phyloP scores from a whole-genome alignment of 768 basidiomycete species.

The Auriscalpium vulgare region DNA sequence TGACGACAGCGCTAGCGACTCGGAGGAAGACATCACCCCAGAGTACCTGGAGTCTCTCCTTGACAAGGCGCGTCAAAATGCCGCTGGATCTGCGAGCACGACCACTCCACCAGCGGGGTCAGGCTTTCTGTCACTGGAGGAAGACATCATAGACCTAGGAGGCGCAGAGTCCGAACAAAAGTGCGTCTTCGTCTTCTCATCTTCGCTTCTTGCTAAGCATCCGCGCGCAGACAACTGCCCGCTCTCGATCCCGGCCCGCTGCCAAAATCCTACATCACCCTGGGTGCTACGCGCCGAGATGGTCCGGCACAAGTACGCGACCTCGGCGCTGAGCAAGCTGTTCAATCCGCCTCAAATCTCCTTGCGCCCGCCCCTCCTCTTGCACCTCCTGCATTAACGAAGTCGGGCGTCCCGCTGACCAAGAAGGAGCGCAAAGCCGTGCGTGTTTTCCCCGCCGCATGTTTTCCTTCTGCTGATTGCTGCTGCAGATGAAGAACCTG shows the following conservation, averaged over 20 bases:
- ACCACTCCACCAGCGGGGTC: neutral
- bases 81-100: constrained; percentile 17
- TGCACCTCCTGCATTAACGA: constrained; percentile 51
- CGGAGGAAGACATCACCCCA: constrained; percentile 42
- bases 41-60: constrained; percentile 59
- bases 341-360: constrained; percentile 41
- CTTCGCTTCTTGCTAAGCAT: neutral
- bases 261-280: constrained; percentile 56
- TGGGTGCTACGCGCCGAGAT: constrained; percentile 35
- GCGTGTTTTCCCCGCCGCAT: constrained; percentile 15
- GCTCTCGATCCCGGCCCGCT: constrained; percentile 56
- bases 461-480: neutral
- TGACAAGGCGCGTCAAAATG: constrained; percentile 51
- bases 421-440: constrained; percentile 70
- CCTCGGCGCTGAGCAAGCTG: constrained; percentile 48
- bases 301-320: constrained; percentile 46
- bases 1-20: constrained; percentile 20
- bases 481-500: constrained; percentile 50
- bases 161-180: constrained; percentile 23
- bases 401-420: constrained; percentile 59
- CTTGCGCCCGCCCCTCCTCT: constrained; percentile 52
- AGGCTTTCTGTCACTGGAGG: constrained; percentile 25
- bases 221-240: constrained; percentile 45
- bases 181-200: constrained; percentile 23
- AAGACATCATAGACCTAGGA: constrained; percentile 47